These are phyloP conservation scores for Suillus lakei DNA, from an alignment of 768 basidiomycete species.

Conservation along the genomic window DNA sequence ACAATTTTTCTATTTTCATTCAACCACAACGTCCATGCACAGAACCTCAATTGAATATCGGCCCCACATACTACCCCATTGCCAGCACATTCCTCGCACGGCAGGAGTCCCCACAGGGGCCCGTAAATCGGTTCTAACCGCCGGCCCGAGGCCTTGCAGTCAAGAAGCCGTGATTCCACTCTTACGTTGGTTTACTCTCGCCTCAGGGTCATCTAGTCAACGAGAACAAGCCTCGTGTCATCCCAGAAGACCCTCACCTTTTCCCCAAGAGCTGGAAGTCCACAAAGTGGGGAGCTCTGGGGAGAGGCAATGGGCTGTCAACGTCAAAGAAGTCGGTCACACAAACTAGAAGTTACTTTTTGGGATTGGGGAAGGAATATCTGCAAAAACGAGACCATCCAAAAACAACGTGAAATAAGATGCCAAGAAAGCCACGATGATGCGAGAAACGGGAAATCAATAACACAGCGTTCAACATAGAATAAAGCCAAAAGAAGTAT, in stretches of 20 bases:
- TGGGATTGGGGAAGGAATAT: neutral
- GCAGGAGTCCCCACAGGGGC: conserved; percentile 86
- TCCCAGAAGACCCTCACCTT: conserved; percentile 19
- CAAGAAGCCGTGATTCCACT: conserved; percentile 44
- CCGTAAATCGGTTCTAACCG: conserved; percentile 28
- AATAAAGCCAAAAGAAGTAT: conserved; percentile 7
- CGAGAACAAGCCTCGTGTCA: conserved; percentile 16
- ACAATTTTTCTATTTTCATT: neutral
- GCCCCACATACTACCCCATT: conserved; percentile 85
- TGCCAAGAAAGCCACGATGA: neutral
- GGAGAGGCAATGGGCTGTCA: conserved; percentile 1
- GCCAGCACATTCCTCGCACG: conserved; percentile 79
- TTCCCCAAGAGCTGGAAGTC: conserved; percentile 5
- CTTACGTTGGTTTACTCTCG: conserved; percentile 43
- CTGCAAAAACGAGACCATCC: conserved; percentile 3
- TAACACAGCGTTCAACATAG: conserved; percentile 2
- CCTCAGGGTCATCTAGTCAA: conserved; percentile 18
- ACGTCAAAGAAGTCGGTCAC: no score
- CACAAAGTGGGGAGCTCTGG: neutral
- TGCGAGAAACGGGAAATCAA: neutral
- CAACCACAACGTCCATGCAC: neutral
- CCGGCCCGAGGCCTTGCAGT: conserved; percentile 8
- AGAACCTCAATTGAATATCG: conserved; percentile 45
- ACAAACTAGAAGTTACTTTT: neutral
- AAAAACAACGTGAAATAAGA: neutral